Base-by-base conservation (phyloP, 2,329 filamentous ascomycete species). In the Pseudogymnoascus sp. region DNA sequence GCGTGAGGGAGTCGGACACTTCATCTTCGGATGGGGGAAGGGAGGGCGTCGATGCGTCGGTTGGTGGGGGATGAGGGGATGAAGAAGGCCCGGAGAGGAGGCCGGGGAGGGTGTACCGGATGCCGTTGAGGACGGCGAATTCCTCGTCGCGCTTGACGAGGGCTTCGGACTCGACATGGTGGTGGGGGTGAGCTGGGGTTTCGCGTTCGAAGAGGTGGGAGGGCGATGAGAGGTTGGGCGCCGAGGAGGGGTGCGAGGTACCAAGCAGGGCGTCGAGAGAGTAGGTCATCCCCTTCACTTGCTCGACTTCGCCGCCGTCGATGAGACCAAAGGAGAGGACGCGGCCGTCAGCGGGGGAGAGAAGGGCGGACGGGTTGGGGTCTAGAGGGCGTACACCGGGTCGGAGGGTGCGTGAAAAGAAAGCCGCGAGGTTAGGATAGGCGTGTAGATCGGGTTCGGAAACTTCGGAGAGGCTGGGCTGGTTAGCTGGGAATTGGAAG, bases 261-360 rank as follows among this genome's bases (percentile, higher is more conserved):
- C 94, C 94, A 1, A 99, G 81, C 1, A 99, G 81, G 6, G 94
- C 92, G 72, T 99, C 94, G 60, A 99, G 83, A 66, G 88, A 96
- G 75, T 99, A 99, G 0, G 94, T 99, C 81, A 99, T 94, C 63
- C 94, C 94, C 76, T 99, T 99, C 65, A 99, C 93, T 76, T 99
- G 94, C 74, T 99, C 94, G 43, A 99, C 95, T 70, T 97, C 91
- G 57, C 93, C 92, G 69, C 92, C 86, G 69, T 95, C 88, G 62
- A 99, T 97, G 67, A 86, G 86, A 9, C 94, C 94, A 68, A 91
- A 97, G 69, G 97, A 93, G 25, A 99, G 82, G 50, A 99, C 82
- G 65, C 89, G 88, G 54, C 94, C 94, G 73, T 99, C 94, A 4
- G 94, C 85, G 1, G 94, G 95, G 0, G 91, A 94, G 6, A 97